Evolutionary conservation across 2,329 filamentous ascomycete genomes (phyloP), one percentile per base, ranked within the genome.

Genomic region (Colletotrichum coccodes): DNA sequence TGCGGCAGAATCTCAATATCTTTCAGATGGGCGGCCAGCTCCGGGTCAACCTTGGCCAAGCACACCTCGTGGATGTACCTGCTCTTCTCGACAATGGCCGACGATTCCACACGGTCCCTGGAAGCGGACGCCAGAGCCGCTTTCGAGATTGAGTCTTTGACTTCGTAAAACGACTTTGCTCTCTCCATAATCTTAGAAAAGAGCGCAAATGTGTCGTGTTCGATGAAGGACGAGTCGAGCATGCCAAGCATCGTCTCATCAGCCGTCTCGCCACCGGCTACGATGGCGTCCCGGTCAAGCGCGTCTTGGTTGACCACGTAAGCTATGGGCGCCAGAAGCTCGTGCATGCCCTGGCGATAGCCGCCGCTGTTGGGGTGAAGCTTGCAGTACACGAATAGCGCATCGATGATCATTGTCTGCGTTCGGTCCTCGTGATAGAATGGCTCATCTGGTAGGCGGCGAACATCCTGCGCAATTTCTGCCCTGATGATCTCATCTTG

Each of bases 341-440:
- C 96, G 78, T 99, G 96, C 95, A 99, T 99, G 12, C 96, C 96
- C 82, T 99, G 96, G n/a, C 96, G 90, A 78, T 99, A 99, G 21
- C 90, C 94, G 18, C 94, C 94, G 61, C 94, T 87, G 73, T 92
- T 90, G 2, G 94, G 94, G 76, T 98, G 94, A 60, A 97, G 87
- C 79, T 97, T 98, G 82, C 94, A 96, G 81, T 95, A 98, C 72
- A 99, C 88, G 79, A 98, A 99, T 38, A 99, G 85, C 36, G 98
- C 90, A 76, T 99, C 93, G 36, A 97, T 82, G 74, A 99, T 91
- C 79, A 94, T 92, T 47, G 85, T 86, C 78, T 98, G 96, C 1
- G 93, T 93, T 16, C 86, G 83, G 14, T 91, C 88, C 73, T 95
- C 89, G 65, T 95, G 94, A 75, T 98, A 99, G 77, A 95, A 97